These are phyloP conservation scores for Cyclocybe aegerita DNA, from an alignment of 768 basidiomycete genomes.

Conservation along the genomic window DNA sequence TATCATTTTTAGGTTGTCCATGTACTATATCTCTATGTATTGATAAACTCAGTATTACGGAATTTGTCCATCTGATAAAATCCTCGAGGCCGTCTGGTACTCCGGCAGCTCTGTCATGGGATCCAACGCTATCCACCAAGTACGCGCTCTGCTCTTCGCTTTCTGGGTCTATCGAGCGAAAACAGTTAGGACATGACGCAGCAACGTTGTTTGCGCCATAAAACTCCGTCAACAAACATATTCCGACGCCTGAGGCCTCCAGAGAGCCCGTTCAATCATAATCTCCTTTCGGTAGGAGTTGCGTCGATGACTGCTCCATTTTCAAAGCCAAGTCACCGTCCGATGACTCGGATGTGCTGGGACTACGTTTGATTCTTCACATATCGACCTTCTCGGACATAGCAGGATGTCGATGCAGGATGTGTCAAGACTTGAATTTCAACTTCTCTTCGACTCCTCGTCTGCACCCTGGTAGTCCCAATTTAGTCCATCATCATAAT, in stretches of 20 bases:
- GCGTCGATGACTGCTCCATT: no score
- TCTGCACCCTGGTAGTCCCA: no score
- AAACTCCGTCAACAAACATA: neutral
- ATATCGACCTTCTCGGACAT: constrained; percentile 11
- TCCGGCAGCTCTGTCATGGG: constrained; percentile 12
- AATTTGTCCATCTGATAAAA: constrained; percentile 19
- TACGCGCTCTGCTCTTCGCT: constrained; percentile 6
- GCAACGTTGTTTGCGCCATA: neutral
- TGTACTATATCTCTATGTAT: constrained; percentile 17
- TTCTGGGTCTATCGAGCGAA: constrained; percentile 9
- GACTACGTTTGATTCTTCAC: no score
- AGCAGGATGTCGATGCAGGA: neutral
- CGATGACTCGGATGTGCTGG: no score
- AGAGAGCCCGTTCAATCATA: no score
- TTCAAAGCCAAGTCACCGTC: no score
- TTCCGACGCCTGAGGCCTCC: no score
- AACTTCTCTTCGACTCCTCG: no score
- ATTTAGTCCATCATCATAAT: no score
- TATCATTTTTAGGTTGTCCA: constrained; percentile 9
- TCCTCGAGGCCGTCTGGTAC: constrained; percentile 17
- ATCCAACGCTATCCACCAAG: constrained; percentile 10
- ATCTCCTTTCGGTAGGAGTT: no score
- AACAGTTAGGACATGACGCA: neutral
- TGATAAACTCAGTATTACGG: constrained; percentile 19
- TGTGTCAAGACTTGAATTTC: neutral